Evolutionary conservation across 2,329 filamentous ascomycete genomes (phyloP), one percentile per base, ranked within the genome.

Genomic region (Colletotrichum abscissum): DNA sequence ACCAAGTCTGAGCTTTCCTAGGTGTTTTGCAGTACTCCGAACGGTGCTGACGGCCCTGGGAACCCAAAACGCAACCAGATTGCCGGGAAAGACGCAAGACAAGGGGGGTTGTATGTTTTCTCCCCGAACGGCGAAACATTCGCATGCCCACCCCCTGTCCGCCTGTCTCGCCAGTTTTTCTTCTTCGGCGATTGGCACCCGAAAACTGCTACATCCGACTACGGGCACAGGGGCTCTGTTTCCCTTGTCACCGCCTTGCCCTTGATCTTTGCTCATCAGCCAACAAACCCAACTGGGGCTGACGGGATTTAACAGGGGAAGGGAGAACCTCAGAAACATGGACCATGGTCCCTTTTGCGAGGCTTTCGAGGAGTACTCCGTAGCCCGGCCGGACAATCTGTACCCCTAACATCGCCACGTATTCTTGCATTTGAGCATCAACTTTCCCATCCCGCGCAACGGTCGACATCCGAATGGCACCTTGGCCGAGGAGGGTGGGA

Each of bases 171-270:
- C 33, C 59, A 28, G 49, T 57, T 74, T 63, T 67, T 38, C 63
- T 58, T 63, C 33, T 52, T 69, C 38, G 64, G 65, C 54, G 49
- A 26, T 16, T 42, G 65, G n/a, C 68, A 46, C 70, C 55, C 60
- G 70, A 70, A 49, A 73, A 70, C 55, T 60, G 60, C 67, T 55
- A 65, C 67, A 65, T 56, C 33, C 59, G 42, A 33, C 52, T 22
- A 63, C 33, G n/a, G 42, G 38, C 38, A 16, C 38, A 49, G 7
- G 42, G 42, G 42, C 42, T 49, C 7, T 49, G 7, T 49, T 19
- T 56, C 70, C 59, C 46, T 38, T 49, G 55, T 73, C 70, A 73
- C 66, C 70, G 60, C 54, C 54, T 63, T 54, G 22, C 30, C 35
- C 60, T 46, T 49, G 38, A 42, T 69, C 42, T 46, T 65, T 69